phyloP scores from a whole-genome alignment of 805 yeast genomes.

The Kuraishia molischiana region DNA sequence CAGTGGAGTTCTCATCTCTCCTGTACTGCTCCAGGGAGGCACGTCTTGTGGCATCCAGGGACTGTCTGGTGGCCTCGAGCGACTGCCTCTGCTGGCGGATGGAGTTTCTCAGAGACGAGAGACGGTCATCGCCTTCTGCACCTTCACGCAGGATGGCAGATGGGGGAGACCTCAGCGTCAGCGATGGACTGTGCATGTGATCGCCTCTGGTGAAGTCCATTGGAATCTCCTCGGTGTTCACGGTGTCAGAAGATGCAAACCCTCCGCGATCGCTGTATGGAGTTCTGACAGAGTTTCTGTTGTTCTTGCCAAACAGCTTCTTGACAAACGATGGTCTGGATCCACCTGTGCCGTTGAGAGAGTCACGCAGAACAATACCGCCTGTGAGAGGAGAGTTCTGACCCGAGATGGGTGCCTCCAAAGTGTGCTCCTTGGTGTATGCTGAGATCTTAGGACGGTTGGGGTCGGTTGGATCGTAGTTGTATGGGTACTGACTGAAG shows the following conservation, averaged over 20 bases:
- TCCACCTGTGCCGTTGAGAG: slow-evolving; percentile 22
- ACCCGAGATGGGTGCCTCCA: slow-evolving; percentile 11
- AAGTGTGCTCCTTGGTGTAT: slow-evolving; percentile 24
- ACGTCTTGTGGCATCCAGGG: slow-evolving; percentile 11
- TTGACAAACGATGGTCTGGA: slow-evolving; percentile 29
- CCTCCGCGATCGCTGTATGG: slow-evolving; percentile 12
- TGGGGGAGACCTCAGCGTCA: slow-evolving; percentile 11
- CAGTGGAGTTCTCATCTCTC: slow-evolving; percentile 6
- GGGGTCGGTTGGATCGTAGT: slow-evolving; percentile 79
- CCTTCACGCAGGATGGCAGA: neutral
- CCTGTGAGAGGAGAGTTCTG: slow-evolving; percentile 8
- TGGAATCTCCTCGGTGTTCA: slow-evolving; percentile 42
- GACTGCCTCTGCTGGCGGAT: slow-evolving; percentile 10
- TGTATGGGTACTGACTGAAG: slow-evolving; percentile 52
- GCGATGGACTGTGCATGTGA: slow-evolving; percentile 21
- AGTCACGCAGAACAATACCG: slow-evolving; percentile 18
- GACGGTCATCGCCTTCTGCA: slow-evolving; percentile 13
- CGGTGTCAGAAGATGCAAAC: slow-evolving; percentile 12
- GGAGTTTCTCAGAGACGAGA: slow-evolving; percentile 8
- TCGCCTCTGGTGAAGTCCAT: slow-evolving; percentile 26
- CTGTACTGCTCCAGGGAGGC: slow-evolving; percentile 9
- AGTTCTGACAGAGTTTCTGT: slow-evolving; percentile 7
- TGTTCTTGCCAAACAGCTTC: slow-evolving; percentile 21
- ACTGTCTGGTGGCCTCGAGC: slow-evolving; percentile 8
- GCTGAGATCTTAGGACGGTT: slow-evolving; percentile 43